These are phyloP conservation scores for Pseudoneurospora amorphoporcata DNA, from an alignment of 495 filamentous ascomycete species.

Conservation along the genomic window DNA sequence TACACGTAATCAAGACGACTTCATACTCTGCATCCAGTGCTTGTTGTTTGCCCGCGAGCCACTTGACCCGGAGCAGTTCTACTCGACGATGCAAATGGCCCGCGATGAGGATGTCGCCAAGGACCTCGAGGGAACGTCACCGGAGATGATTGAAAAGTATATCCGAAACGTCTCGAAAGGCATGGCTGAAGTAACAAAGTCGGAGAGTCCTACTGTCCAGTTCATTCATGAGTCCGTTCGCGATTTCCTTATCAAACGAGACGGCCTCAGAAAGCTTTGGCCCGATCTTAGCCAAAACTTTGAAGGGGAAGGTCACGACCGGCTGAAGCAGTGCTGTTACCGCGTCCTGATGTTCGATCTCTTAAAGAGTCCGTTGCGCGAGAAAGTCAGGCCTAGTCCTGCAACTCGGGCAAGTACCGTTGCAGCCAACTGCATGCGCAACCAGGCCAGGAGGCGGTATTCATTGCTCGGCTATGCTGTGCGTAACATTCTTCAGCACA, in stretches of 20 bases:
- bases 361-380: background rate
- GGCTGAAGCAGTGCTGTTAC: constrained; percentile 27
- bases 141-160: constrained; percentile 11
- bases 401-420: constrained; percentile 6
- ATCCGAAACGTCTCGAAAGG: constrained; percentile 28
- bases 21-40: constrained; percentile 32
- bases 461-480: constrained; percentile 11
- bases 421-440: constrained; percentile 12
- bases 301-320: constrained; percentile 22
- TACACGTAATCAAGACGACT: constrained; percentile 11
- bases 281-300: constrained; percentile 17
- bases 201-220: constrained; percentile 21
- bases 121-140: constrained; percentile 1
- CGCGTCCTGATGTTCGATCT: constrained; percentile 11
- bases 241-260: constrained; percentile 24
- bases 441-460: constrained; percentile 1
- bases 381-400: background rate
- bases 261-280: constrained; percentile 27
- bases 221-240: constrained; percentile 36
- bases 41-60: constrained; percentile 26
- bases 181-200: constrained; percentile 22
- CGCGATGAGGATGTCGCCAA: constrained; percentile 6
- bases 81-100: constrained; percentile 28
- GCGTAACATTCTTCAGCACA: constrained; percentile 9
- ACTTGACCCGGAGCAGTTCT: constrained; percentile 24